A percentile compares a stretch with the other conserved stretches of the same genome.
These are phyloP conservation scores for Neoboletus subvelutipes DNA, from an alignment of 768 basidiomycete genomes.

Conservation along the genomic window DNA sequence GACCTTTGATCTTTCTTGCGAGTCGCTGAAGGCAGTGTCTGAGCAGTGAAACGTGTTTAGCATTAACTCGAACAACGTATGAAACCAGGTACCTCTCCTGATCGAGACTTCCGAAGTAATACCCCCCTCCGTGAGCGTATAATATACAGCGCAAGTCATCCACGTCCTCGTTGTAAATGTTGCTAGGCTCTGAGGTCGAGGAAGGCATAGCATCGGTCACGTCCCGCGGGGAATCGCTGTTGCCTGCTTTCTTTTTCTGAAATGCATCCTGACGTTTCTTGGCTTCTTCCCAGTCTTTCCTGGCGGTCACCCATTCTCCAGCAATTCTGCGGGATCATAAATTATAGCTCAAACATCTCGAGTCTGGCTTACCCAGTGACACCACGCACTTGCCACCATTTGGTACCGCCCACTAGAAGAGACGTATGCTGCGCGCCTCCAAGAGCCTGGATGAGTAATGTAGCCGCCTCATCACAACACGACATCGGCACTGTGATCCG, in stretches of 20 bases:
- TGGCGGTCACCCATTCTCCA: constrained; percentile 85
- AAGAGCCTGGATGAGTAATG: constrained; percentile 68
- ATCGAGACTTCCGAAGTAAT: constrained; percentile 80
- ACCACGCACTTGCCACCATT: constrained; percentile 98
- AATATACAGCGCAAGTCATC: constrained; percentile 84
- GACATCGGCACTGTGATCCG: constrained; percentile 71
- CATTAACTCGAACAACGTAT: constrained; percentile 2
- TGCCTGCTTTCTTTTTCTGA: constrained; percentile 32
- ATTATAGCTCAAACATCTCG: constrained; percentile 13
- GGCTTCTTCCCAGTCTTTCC: constrained; percentile 77
- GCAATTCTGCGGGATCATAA: constrained; percentile 53
- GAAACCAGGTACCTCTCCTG: constrained; percentile 55
- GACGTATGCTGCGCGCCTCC: constrained; percentile 79
- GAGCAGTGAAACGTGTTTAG: constrained; percentile 2
- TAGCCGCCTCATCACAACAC: constrained; percentile 73
- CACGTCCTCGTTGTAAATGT: constrained; percentile 65
- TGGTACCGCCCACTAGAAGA: constrained; percentile 79
- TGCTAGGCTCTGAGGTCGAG: constrained; percentile 32
- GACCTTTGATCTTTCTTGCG: constrained; percentile 90
- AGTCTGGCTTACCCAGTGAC: constrained; percentile 60
- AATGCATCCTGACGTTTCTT: constrained; percentile 55
- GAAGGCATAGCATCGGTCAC: constrained; percentile 15
- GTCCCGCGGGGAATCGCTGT: constrained; percentile 9
- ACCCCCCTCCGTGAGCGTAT: constrained; percentile 82
- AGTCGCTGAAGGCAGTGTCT: constrained; percentile 78